Evolutionary conservation across 1,139 yeast species (phyloP), one percentile per base, ranked within the genome.

Genomic region (Yamadazyma taylorii): DNA sequence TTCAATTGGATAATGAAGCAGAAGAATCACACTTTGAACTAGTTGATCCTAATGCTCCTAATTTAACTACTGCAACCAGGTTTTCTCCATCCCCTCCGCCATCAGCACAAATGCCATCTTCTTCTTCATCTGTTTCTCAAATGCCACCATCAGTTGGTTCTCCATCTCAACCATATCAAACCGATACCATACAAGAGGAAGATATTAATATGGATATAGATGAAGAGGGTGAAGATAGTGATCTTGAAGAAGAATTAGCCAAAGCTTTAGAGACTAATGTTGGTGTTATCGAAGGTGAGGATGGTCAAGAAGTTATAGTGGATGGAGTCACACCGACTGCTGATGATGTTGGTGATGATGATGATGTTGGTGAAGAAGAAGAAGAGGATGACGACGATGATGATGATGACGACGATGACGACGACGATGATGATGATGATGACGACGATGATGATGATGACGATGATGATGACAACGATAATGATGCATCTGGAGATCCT

Each of bases 21-120:
- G 92, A 86, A 54, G 89, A 84, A 38, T 77, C 85, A 14, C 79
- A 77, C 32, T 87, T 82, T 54, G 97, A 92, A 52, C 68, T 89
- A 35, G 69, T 89, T 13, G 90, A 86, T 52, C 72, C 80, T 36
- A 56, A 50, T 41, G 55, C 52, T 30, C 41, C 46, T 27, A 47
- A 49, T 30, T 24, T 35, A 19, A 28, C 25, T 30, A 52, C 53
- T 8, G 45, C 48, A 4, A 37, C 50, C 22, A 36, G 52, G 48
- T 43, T 33, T 29, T 39, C 50, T 6, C 48, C 51, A 3, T 47
- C 52, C 6, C 52, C 52, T 7, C 50, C 50, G n/a, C 48, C 48
- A 2, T 16, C 32, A 19, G 24, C 43, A 15, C 43, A 30, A 28
- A 1, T 55, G 58, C 2, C 57, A 5, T 17, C 30, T 11, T 19